Evolutionary conservation across 352 stramenopile species (phyloP).

Genomic region (Globisporangium carolinianum): DNA sequence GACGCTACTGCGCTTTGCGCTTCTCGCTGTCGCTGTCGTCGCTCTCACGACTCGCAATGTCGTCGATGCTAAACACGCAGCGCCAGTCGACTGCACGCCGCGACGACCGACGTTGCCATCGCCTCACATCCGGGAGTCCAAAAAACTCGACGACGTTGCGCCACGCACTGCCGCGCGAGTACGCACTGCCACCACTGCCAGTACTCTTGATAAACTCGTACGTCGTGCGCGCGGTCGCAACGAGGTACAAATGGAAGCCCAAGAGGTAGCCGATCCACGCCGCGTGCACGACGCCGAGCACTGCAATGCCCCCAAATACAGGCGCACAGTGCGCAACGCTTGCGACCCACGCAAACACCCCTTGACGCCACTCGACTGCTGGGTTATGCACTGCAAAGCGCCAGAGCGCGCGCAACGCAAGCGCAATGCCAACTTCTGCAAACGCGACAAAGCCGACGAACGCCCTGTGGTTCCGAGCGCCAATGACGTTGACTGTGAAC

Average conservation of each 20-base stretch:
- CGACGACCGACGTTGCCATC: background rate
- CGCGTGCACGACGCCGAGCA: constrained; percentile 50
- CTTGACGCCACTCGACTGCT: constrained; percentile 14
- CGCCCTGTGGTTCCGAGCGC: constrained; percentile 88
- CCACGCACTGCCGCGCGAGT: constrained; percentile 44
- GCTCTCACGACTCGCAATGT: constrained; percentile 18
- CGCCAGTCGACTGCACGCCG: constrained; percentile 40
- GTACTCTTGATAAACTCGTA: constrained; percentile 68
- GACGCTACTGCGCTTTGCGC: constrained; percentile 19
- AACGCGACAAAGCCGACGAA: constrained; percentile 88
- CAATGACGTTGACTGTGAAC: constrained; percentile 92
- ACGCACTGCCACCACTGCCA: constrained; percentile 12
- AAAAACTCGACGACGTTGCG: constrained; percentile 64
- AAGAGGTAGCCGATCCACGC: constrained; percentile 73
- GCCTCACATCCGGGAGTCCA: constrained; percentile 18
- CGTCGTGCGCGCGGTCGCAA: constrained; percentile 54
- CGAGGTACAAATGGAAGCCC: constrained; percentile 57
- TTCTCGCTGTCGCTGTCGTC: constrained; percentile 3
- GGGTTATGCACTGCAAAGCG: constrained; percentile 19
- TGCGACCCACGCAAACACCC: constrained; percentile 26
- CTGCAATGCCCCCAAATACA: constrained; percentile 39
- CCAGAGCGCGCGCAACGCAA: constrained; percentile 42
- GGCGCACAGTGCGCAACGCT: constrained; percentile 60
- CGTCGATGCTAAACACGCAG: constrained; percentile 44
- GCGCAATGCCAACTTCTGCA: constrained; percentile 43